Evolutionary conservation across 345 rosid genomes (phyloP), one percentile per base, ranked within the genome.

Genomic region (Orychophragmus violaceus): DNA sequence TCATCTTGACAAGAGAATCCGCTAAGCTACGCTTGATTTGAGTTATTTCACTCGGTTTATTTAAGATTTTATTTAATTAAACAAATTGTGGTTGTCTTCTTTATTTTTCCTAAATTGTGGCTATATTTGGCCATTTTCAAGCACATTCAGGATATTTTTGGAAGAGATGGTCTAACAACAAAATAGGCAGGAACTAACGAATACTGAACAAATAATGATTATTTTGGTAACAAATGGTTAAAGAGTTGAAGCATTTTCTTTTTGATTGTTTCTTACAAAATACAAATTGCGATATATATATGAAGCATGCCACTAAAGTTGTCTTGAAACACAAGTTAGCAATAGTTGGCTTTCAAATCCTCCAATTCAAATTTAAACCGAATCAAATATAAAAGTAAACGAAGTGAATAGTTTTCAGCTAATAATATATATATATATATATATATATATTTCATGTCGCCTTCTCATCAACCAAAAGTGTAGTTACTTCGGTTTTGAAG

Each of bases 1-100:
- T 74, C 60, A 82, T 92, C 51, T 28, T 92, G 83, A 64, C 54
- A 48, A 80, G 62, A 59, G 95, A 89, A 50, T 42, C 71, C 30
- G 9, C 64, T 1, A 23, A 76, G 41, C 57, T 24, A 74, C 62
- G 56, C 30, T 21, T 25, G 29, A 24, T n/a, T 6, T 65, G 44
- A 55, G 24, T 6, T 23, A 13, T 50, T 50, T 24, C 33, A 51
- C 33, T 25, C 19, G 5, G 14, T 51, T 51, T 25, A 6, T n/a
- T 48, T 7, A 25, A 51, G 19, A n/a, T 14, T 25, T n/a, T 51
- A 51, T 51, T 51, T 8, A 25, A 51, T 45, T 6, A 9, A 6
- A 51, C 19, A 51, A 19, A 25, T n/a, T n/a, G n/a, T n/a, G n/a
- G n/a, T n/a, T n/a, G n/a, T n/a, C n/a, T n/a, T n/a, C n/a, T n/a